Evolutionary conservation across 768 basidiomycete genomes (phyloP).

Genomic region (Pleurotus citrinopileatus): DNA sequence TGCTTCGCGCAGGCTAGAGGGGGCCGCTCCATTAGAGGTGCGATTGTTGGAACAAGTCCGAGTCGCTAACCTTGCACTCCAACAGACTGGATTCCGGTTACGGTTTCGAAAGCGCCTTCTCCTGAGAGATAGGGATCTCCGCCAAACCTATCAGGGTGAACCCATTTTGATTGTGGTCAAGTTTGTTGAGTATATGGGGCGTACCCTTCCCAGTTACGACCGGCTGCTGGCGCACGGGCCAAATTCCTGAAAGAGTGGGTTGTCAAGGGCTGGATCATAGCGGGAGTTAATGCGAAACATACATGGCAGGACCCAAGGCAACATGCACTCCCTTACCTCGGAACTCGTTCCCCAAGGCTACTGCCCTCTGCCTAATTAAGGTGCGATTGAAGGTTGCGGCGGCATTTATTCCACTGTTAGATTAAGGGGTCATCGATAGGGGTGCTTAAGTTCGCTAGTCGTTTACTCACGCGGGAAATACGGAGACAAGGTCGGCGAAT

Average conservation of each 20-base stretch:
- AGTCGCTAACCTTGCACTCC: conserved; percentile 42
- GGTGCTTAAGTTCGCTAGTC: too few relatives aligned
- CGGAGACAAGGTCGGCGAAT: conserved; percentile 43
- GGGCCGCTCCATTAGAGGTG: not conserved
- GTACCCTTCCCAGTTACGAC: conserved; percentile 53
- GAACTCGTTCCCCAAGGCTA: conserved; percentile 59
- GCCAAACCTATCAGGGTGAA: conserved; percentile 32
- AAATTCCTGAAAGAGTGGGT: conserved; percentile 37
- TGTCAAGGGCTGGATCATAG: not conserved
- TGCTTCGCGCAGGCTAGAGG: conserved; percentile 38
- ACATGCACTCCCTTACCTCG: conserved; percentile 59
- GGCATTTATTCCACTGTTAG: conserved; percentile 43
- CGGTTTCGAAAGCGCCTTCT: conserved; percentile 52
- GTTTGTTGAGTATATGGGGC: conserved; percentile 8
- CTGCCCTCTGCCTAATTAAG: conserved; percentile 54
- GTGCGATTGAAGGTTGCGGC: conserved; percentile 52
- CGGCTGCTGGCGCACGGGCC: conserved; percentile 42
- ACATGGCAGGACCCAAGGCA: conserved; percentile 50
- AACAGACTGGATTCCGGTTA: conserved; percentile 48
- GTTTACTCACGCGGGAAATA: conserved; percentile 43
- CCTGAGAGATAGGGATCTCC: conserved; percentile 53
- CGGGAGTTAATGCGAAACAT: conserved; percentile 11
- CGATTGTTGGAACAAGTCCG: too few relatives aligned
- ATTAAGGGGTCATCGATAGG: not conserved
- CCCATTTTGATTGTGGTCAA: too few relatives aligned